A percentile compares a stretch with the other conserved stretches of the same genome.
These are phyloP conservation scores for Agapanthus africanus DNA, from an alignment of 106 monocot species.

Conservation along the genomic window DNA sequence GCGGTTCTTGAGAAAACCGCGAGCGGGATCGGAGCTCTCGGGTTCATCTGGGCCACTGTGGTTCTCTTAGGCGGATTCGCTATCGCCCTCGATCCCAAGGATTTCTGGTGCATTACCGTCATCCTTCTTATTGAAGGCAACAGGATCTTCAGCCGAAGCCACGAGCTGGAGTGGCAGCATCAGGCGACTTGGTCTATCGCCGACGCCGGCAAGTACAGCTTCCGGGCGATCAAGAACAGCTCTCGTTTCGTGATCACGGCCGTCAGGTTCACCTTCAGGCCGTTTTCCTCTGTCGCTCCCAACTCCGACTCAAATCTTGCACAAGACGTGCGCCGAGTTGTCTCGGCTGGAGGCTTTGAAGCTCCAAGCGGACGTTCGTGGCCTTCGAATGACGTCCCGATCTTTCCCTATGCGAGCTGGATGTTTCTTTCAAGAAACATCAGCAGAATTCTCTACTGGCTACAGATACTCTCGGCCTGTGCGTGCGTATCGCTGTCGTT, in stretches of 20 bases:
- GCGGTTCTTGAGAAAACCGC: conserved; percentile 25
- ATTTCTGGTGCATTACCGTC: conserved; percentile 71
- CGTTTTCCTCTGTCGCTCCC: too few species aligned
- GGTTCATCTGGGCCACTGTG: conserved; percentile 85
- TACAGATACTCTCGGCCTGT: conserved; percentile 61
- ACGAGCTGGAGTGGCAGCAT: conserved; percentile 76
- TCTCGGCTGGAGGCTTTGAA: neutral
- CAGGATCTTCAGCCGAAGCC: conserved; percentile 41
- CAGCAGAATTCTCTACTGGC: conserved; percentile 60
- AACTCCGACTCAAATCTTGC: neutral
- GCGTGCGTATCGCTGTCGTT: conserved; percentile 62
- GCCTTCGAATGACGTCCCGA: conserved; percentile 19
- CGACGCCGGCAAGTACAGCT: conserved; percentile 16
- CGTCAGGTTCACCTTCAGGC: too few species aligned
- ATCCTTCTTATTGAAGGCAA: conserved; percentile 73
- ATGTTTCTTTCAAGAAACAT: conserved; percentile 46
- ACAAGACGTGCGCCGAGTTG: neutral
- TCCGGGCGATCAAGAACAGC: conserved; percentile 30
- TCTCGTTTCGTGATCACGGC: too few species aligned
- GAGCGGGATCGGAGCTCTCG: conserved; percentile 49
- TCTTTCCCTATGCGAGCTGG: conserved; percentile 41
- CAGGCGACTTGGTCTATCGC: conserved; percentile 13
- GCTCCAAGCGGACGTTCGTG: neutral
- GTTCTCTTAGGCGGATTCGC: conserved; percentile 84
- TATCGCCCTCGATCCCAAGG: conserved; percentile 40